A percentile compares a stretch with the other conserved stretches of the same genome.
phyloP scores from a whole-genome alignment of 106 monocot species.

The Gastrodia elata region DNA sequence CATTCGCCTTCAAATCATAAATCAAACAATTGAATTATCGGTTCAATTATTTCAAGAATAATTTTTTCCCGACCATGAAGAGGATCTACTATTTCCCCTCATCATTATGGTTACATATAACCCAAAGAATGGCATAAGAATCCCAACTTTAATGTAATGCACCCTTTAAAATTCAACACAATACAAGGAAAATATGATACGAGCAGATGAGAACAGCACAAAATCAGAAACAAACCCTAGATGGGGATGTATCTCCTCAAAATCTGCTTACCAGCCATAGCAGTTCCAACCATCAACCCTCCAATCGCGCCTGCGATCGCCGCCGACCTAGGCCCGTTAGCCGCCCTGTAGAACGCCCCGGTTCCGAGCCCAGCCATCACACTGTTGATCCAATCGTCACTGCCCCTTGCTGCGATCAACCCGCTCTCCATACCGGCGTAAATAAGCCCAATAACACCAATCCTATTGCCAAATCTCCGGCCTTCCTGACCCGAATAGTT shows the following conservation, averaged over 20 bases:
- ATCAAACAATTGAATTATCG: not conserved
- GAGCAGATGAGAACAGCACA: not conserved
- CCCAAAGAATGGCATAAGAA: not conserved
- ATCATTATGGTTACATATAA: not conserved
- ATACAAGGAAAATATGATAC: not conserved
- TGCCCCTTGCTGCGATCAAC: constrained; percentile 45
- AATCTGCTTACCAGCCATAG: constrained; percentile 57
- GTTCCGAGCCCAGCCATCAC: constrained; percentile 67
- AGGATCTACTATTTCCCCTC: not conserved
- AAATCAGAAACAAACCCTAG: constrained; percentile 13
- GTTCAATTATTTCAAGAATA: not conserved
- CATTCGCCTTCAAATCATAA: not conserved
- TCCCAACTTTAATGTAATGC: not conserved
- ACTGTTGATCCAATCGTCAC: constrained; percentile 75
- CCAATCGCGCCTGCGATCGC: constrained; percentile 78
- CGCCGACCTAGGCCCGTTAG: constrained; percentile 65
- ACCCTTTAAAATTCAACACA: not conserved
- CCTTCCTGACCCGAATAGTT: constrained; percentile 62
- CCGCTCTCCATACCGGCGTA: constrained; percentile 82
- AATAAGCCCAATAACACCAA: constrained; percentile 71
- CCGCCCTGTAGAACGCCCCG: constrained; percentile 52
- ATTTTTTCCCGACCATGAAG: not conserved
- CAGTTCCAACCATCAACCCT: constrained; percentile 55
- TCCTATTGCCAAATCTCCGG: constrained; percentile 47
- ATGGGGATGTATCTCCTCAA: constrained; percentile 72